phyloP scores from a whole-genome alignment of 2,329 filamentous ascomycete genomes.

The Hortaea sp. region DNA sequence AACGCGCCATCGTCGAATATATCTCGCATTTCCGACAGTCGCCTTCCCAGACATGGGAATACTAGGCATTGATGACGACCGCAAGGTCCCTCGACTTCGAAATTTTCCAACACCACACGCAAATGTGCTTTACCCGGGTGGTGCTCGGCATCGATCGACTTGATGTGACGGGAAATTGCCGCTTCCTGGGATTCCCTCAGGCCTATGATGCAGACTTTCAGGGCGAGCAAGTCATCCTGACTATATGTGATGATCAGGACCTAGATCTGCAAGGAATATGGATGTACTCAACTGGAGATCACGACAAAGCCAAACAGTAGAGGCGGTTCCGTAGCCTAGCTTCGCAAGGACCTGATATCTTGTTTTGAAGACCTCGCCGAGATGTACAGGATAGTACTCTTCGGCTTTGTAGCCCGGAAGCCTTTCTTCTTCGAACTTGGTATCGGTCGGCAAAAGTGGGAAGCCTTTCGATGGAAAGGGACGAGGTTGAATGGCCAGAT shows the following conservation, averaged over 20 bases:
- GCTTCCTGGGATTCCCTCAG: background rate
- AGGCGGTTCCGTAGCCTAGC: constrained; percentile 29
- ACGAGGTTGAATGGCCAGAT: background rate
- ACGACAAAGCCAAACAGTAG: constrained; percentile 32
- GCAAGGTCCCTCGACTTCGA: background rate
- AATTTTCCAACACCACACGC: background rate
- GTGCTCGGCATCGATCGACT: background rate
- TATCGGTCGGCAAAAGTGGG: background rate
- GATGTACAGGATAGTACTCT: constrained; percentile 26
- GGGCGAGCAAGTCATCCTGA: background rate
- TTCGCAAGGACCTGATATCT: constrained; percentile 32
- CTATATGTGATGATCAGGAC: background rate
- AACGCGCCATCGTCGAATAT: background rate
- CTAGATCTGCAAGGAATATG: background rate
- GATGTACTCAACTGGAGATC: constrained; percentile 14
- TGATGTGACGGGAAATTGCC: background rate
- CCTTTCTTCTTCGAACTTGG: background rate
- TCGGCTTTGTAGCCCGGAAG: constrained; percentile 5
- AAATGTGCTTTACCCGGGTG: background rate
- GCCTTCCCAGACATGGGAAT: constrained; percentile 10
- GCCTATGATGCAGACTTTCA: background rate
- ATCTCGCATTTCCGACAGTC: background rate
- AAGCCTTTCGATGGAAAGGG: background rate
- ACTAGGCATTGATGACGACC: constrained; percentile 14
- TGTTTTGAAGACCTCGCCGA: constrained; percentile 22